These are phyloP conservation scores for Castanea crenata DNA, from an alignment of 306 rosid species.

Conservation along the genomic window DNA sequence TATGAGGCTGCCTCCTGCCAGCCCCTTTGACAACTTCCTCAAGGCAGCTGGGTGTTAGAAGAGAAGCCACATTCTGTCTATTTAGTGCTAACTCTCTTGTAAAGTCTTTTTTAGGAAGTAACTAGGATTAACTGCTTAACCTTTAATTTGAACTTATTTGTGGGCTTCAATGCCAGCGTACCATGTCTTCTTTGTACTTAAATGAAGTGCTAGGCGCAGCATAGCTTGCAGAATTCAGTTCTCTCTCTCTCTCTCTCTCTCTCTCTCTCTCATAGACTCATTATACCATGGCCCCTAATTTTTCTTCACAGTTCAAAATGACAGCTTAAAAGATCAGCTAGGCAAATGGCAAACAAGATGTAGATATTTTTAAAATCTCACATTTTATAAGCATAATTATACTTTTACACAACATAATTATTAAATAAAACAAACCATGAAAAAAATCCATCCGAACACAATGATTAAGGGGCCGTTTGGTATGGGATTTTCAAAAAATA, in stretches of 20 bases:
- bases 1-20: conserved; percentile 93
- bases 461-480: too few species aligned
- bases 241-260: neutral
- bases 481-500: too few species aligned
- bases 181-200: neutral
- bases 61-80: conserved; percentile 10
- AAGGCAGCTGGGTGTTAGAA: conserved; percentile 87
- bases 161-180: neutral
- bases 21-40: conserved; percentile 96
- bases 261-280: neutral
- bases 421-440: too few species aligned
- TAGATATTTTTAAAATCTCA: too few species aligned
- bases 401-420: too few species aligned
- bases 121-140: conserved; percentile 14
- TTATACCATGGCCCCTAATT: neutral
- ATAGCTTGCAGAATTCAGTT: neutral
- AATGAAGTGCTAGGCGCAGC: neutral
- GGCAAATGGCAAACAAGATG: too few species aligned
- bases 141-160: conserved; percentile 4
- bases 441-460: too few species aligned
- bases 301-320: too few species aligned
- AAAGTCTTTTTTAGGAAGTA: conserved; percentile 4
- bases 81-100: conserved; percentile 17
- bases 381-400: too few species aligned
- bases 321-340: too few species aligned